phyloP scores from a whole-genome alignment of 2,329 filamentous ascomycete genomes.

The Neonectria hederae region DNA sequence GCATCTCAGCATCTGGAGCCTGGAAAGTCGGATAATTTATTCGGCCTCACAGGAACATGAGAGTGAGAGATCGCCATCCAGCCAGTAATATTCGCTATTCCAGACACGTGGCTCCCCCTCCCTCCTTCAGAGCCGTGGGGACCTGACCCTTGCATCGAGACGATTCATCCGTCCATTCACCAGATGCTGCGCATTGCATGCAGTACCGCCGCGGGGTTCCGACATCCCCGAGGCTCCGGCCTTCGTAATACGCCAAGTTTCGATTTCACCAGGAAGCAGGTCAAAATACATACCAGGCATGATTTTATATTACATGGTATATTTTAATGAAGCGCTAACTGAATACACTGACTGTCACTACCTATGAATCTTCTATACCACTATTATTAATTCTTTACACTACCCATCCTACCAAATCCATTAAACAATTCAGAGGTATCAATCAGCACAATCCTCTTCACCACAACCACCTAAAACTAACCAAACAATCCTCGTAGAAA shows the following conservation, averaged over 20 bases:
- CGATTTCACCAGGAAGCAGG: neutral
- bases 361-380: no score
- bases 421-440: no score
- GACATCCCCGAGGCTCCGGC: neutral
- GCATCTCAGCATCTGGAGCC: no score
- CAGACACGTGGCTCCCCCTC: slow-evolving; percentile 15
- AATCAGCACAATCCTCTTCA: no score
- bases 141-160: slow-evolving; percentile 3
- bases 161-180: neutral
- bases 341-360: no score
- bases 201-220: neutral
- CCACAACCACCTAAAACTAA: no score
- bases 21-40: neutral
- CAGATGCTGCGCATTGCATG: neutral
- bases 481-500: no score
- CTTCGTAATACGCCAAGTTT: neutral
- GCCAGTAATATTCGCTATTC: slow-evolving; percentile 6
- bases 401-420: no score
- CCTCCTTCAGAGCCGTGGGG: slow-evolving; percentile 6
- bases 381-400: no score
- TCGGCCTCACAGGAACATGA: neutral
- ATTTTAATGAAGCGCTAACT: no score
- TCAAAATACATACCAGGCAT: no score
- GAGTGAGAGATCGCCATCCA: neutral
- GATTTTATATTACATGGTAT: no score